phyloP scores from a whole-genome alignment of 257 asterid species.

The Verbascum thapsus region DNA sequence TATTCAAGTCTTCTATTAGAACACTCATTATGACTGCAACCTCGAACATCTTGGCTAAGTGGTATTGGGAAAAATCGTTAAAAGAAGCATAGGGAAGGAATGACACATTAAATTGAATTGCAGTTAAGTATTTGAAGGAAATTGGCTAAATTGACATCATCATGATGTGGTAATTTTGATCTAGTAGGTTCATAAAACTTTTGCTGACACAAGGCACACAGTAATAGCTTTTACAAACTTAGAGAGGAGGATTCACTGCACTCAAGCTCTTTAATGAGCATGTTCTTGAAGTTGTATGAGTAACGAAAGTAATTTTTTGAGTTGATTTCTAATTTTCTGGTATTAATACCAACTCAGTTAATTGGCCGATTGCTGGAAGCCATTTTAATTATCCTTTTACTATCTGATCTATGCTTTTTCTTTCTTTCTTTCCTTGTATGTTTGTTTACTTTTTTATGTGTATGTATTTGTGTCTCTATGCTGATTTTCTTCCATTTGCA shows the following conservation, averaged over 20 bases:
- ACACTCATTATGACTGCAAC: too few species aligned
- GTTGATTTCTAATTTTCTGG: not conserved
- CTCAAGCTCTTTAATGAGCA: conserved; percentile 4
- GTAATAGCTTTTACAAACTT: not conserved
- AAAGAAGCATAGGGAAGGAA: too few species aligned
- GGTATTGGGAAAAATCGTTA: too few species aligned
- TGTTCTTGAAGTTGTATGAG: not conserved
- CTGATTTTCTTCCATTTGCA: conserved; percentile 31
- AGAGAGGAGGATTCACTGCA: not conserved
- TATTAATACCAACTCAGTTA: not conserved
- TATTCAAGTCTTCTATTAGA: too few species aligned
- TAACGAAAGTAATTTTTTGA: not conserved
- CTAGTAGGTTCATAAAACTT: conserved; percentile 4
- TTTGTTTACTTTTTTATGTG: too few species aligned
- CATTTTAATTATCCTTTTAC: not conserved
- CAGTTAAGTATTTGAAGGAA: not conserved
- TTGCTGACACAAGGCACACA: not conserved
- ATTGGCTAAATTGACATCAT: not conserved
- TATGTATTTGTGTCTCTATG: too few species aligned
- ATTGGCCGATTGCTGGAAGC: not conserved
- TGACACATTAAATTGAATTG: too few species aligned
- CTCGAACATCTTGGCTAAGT: too few species aligned
- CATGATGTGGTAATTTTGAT: conserved; percentile 3
- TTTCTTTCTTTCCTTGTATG: too few species aligned
- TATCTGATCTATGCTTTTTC: not conserved